Conservation (phyloP, 306 rosid genomes). For the Lathyrus oleraceus region DNA sequence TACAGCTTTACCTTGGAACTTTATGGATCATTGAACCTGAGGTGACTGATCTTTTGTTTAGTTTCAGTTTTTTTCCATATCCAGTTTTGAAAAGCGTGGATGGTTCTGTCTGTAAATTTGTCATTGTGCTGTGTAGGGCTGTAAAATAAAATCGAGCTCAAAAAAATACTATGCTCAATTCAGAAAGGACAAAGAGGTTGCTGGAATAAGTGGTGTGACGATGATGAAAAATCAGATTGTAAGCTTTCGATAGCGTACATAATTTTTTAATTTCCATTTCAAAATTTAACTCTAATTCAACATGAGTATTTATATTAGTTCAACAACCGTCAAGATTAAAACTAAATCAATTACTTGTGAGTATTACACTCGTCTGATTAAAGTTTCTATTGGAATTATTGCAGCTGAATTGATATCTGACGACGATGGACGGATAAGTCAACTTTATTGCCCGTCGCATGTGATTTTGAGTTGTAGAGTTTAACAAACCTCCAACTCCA, state of each 20-base stretch:
- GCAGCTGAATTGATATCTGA: constrained; percentile 72
- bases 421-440: constrained; percentile 56
- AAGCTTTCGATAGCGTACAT: constrained; percentile 23
- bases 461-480: constrained; percentile 20
- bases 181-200: constrained; percentile 78
- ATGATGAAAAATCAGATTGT: constrained; percentile 67
- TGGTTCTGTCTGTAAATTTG: constrained; percentile 18
- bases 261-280: constrained; percentile 29
- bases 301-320: neutral
- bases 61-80: neutral
- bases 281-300: neutral
- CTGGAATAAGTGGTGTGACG: constrained; percentile 89
- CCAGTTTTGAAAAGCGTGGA: constrained; percentile 20
- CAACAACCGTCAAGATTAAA: neutral
- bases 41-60: constrained; percentile 44
- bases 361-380: constrained; percentile 29
- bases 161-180: constrained; percentile 75
- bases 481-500: constrained; percentile 18
- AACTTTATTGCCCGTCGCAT: constrained; percentile 5
- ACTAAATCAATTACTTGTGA: constrained; percentile 3
- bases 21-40: constrained; percentile 62
- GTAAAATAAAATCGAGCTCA: constrained; percentile 68
- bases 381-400: constrained; percentile 33
- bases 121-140: constrained; percentile 45
- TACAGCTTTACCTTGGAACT: constrained; percentile 70